Evolutionary conservation across 148 eudicot species (phyloP), one percentile per base, ranked within the genome.

Genomic region (Hydrangea macrophylla): DNA sequence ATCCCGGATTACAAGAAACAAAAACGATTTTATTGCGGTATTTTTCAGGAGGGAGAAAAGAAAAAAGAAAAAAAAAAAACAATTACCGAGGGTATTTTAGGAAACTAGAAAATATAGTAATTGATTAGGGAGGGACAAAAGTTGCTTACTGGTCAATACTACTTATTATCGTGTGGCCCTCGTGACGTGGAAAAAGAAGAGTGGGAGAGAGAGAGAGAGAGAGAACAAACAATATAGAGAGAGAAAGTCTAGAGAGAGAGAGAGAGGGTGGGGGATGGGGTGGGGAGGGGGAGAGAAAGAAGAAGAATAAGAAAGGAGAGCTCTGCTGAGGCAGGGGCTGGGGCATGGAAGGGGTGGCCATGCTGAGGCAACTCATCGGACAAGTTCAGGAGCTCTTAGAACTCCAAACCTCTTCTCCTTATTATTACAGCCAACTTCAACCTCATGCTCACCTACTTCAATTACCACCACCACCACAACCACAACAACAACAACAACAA

Each of bases 341-440:
- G 70, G 73, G 71, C 73, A 83, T 70, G 86, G 85, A 81, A 72
- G 79, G 50, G 57, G 54, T 80, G 69, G 83, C 75, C 65, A 83
- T 92, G 90, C 81, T 84, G 25, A 87, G 89, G 79, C 85, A 87
- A 31, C 88, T 92, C 75, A 82, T 92, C 60, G 76, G 85, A 15
- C 83, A 89, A 67, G 71, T 91, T 62, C 84, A 88, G 36, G 74
- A 88, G 66, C 74, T 85, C 63, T 77, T 82, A 28, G 75, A 77
- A 55, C 83, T 83, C 71, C 78, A 80, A 76, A 83, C 70, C 62
- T 71, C 75, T 32, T 13, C 58, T 70, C 57, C 72, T 42, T 44
- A 33, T 51, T 17, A 30, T 66, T 76, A 62, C 17, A 58, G 62
- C 54, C 78, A 55, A 64, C 55, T 58, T 65, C 58, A 65, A 55